These are phyloP conservation scores for Zoysia japonica DNA, from an alignment of 176 grass and related monocot species.

Conservation along the genomic window DNA sequence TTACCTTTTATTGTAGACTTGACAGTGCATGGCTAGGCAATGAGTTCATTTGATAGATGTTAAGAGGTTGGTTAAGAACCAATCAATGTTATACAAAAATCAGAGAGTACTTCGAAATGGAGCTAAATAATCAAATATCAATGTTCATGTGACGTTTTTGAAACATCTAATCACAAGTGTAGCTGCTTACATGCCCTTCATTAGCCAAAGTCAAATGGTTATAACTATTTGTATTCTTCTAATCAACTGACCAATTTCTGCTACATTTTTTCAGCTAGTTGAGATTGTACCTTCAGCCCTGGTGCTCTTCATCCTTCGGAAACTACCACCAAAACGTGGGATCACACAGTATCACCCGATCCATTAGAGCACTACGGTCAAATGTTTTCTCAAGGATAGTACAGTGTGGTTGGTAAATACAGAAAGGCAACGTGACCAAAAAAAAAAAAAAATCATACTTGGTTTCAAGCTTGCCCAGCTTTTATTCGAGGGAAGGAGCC, in stretches of 20 bases:
- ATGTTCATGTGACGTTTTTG: not conserved
- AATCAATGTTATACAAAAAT: not conserved
- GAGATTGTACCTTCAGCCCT: conserved; percentile 90
- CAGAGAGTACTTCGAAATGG: not conserved
- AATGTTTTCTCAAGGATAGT: conserved; percentile 35
- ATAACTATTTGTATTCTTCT: not conserved
- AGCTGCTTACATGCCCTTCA: not conserved
- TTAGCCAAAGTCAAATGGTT: not conserved
- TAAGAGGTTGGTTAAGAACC: not conserved
- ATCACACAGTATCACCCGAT: conserved; percentile 94
- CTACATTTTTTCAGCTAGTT: conserved; percentile 67
- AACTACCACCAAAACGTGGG: conserved; percentile 85
- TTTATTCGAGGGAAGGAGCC: conserved; percentile 43
- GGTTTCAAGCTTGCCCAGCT: conserved; percentile 14
- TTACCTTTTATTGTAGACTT: not conserved
- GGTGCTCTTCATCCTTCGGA: conserved; percentile 90
- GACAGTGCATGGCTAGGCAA: not conserved
- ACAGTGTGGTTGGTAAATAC: conserved; percentile 59
- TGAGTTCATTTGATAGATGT: not conserved
- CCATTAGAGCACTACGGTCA: conserved; percentile 54
- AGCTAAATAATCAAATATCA: not conserved
- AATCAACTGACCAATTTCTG: conserved; percentile 18
- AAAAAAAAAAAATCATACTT: conserved; percentile 28
- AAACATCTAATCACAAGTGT: not conserved
- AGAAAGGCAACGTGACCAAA: conserved; percentile 29